These are phyloP conservation scores for Hypsizygus marmoreus DNA, from an alignment of 768 basidiomycete genomes.

Conservation along the genomic window DNA sequence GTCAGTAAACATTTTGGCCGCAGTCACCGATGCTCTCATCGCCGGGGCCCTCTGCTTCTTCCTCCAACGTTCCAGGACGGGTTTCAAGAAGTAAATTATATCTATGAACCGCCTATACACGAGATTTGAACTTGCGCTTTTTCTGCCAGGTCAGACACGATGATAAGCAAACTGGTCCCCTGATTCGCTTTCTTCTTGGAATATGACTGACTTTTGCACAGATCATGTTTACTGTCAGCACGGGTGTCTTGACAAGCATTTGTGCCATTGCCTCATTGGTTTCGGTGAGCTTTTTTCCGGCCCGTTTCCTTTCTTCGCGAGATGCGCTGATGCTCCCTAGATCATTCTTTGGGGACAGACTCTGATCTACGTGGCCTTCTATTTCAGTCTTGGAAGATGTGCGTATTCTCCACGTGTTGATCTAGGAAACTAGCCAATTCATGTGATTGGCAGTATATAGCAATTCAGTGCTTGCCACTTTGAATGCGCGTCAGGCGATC, in stretches of 20 bases:
- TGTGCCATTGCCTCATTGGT: conserved; percentile 46
- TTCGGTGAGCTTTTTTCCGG: conserved; percentile 28
- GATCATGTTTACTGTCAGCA: conserved; percentile 44
- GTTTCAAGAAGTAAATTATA: conserved; percentile 47
- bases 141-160: conserved; percentile 40
- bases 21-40: conserved; percentile 51
- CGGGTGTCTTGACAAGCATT: conserved; percentile 42
- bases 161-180: conserved; percentile 41
- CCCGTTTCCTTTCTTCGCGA: neutral
- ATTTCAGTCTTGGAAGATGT: conserved; percentile 56
- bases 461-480: conserved; percentile 55
- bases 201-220: conserved; percentile 12
- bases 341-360: conserved; percentile 50
- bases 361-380: conserved; percentile 60
- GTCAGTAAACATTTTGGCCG: conserved; percentile 55
- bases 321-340: conserved; percentile 24
- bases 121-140: conserved; percentile 6
- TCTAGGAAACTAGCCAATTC: conserved; percentile 2
- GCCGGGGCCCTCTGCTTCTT: conserved; percentile 50
- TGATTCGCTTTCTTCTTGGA: neutral
- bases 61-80: conserved; percentile 51
- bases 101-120: conserved; percentile 14
- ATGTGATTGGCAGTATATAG: conserved; percentile 43
- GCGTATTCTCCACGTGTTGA: conserved; percentile 16
- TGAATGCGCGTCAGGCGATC: conserved; percentile 50